Percentiles rank a stretch among this genome's conserved stretches.
phyloP scores from a whole-genome alignment of 2,329 filamentous ascomycete genomes.

The Alternaria gansuensis region DNA sequence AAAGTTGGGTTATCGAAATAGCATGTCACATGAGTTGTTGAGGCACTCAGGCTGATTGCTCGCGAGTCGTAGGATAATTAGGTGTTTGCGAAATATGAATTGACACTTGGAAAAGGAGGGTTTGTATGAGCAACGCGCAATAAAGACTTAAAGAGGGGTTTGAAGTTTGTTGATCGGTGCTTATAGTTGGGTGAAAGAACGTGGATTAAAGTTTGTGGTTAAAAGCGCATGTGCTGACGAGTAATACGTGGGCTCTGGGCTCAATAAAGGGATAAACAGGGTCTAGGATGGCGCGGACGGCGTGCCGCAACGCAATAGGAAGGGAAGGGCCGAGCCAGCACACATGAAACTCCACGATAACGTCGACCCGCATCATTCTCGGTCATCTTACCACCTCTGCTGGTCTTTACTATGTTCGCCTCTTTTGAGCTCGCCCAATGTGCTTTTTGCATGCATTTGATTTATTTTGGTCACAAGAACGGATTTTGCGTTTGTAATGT shows the following conservation, averaged over 20 bases:
- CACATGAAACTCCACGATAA: constrained; percentile 20
- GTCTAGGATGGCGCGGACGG: constrained; percentile 24
- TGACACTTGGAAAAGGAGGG: constrained; percentile 6
- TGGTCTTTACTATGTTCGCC: background rate
- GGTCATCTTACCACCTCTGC: constrained; percentile 8
- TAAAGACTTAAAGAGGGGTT: background rate
- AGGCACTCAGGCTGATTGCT: constrained; percentile 7
- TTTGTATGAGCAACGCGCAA: background rate
- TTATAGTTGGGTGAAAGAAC: background rate
- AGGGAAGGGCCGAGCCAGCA: constrained; percentile 21
- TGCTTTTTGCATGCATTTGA: background rate
- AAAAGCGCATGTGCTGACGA: constrained; percentile 22
- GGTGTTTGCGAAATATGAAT: constrained; percentile 13
- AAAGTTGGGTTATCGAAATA: constrained; percentile 17
- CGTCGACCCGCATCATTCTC: constrained; percentile 13
- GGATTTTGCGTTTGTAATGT: background rate
- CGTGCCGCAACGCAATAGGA: constrained; percentile 16
- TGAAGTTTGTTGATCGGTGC: constrained; percentile 9
- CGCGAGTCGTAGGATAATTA: constrained; percentile 15
- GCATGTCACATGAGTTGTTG: constrained; percentile 15
- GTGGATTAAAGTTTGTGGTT: constrained; percentile 24
- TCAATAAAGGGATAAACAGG: constrained; percentile 26
- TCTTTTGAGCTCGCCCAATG: background rate
- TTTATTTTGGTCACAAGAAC: background rate
- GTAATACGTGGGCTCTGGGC: constrained; percentile 10